These are phyloP conservation scores for Catunica adiposa DNA, from an alignment of 2,329 filamentous ascomycete genomes.

Conservation along the genomic window DNA sequence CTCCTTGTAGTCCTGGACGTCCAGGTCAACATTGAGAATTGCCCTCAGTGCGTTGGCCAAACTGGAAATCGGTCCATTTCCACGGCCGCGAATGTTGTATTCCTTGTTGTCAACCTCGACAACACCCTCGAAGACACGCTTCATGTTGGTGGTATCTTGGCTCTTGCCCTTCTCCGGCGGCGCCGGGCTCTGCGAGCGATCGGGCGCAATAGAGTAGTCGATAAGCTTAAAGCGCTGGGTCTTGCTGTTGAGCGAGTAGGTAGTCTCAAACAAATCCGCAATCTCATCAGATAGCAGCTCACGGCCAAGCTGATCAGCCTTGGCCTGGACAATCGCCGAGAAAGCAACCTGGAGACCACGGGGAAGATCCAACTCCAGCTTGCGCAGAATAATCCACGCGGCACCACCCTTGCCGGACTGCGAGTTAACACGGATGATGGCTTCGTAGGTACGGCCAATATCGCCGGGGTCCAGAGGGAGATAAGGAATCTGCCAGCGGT, in stretches of 20 bases:
- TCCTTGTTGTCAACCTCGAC: conserved; percentile 68
- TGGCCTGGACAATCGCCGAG: conserved; percentile 67
- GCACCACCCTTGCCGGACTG: conserved; percentile 89
- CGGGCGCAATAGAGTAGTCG: conserved; percentile 80
- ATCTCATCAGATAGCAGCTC: conserved; percentile 78
- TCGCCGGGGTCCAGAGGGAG: conserved; percentile 84
- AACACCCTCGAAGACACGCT: conserved; percentile 70
- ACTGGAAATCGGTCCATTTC: conserved; percentile 81
- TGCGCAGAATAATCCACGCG: conserved; percentile 82
- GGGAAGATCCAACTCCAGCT: conserved; percentile 80
- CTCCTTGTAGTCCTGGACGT: conserved; percentile 91
- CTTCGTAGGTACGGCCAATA: conserved; percentile 93
- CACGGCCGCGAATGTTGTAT: conserved; percentile 60
- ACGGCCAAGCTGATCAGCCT: conserved; percentile 63
- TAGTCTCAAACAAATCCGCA: conserved; percentile 68
- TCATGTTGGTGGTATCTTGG: conserved; percentile 60
- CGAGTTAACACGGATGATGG: conserved; percentile 93
- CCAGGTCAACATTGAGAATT: conserved; percentile 61
- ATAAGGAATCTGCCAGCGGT: conserved; percentile 74
- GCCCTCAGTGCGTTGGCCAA: conserved; percentile 64
- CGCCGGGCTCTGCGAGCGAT: conserved; percentile 60
- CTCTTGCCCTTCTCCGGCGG: conserved; percentile 53
- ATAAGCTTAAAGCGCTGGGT: conserved; percentile 63
- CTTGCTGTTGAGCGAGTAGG: conserved; percentile 72
- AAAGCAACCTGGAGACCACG: conserved; percentile 86